Evolutionary conservation across 2,329 filamentous ascomycete species (phyloP).

Genomic region (Microthyrium microscopicum): DNA sequence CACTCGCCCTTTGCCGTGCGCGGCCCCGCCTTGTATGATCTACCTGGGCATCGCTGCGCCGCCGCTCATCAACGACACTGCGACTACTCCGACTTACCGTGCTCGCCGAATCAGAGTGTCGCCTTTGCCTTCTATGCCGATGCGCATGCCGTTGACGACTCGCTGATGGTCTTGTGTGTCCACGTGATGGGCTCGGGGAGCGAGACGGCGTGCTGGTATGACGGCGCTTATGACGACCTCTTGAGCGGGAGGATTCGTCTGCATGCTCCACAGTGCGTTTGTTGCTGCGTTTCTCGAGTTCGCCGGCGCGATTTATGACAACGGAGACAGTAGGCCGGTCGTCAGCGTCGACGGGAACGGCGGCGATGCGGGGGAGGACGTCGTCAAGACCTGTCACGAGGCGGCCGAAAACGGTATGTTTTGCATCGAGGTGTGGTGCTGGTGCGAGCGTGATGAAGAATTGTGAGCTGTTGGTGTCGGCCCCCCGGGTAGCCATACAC

Average conservation of each 20-base stretch:
- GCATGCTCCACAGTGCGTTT: constrained; percentile 4
- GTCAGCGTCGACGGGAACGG: constrained; percentile 20
- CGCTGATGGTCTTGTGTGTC: constrained; percentile 12
- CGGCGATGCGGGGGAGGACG: constrained; percentile 18
- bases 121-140: constrained; percentile 16
- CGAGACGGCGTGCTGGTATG: constrained; percentile 6
- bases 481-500: constrained; percentile 25
- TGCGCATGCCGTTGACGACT: constrained; percentile 15
- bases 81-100: constrained; percentile 12
- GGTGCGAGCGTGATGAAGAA: constrained; percentile 27
- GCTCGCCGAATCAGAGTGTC: constrained; percentile 12
- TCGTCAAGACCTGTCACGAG: constrained; percentile 22
- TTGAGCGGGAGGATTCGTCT: constrained; percentile 4
- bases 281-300: constrained; percentile 18
- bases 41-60: constrained; percentile 19
- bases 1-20: constrained; percentile 13
- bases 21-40: constrained; percentile 20
- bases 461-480: constrained; percentile 25
- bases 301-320: constrained; percentile 22
- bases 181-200: constrained; percentile 15
- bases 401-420: constrained; percentile 26
- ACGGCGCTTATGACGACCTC: constrained; percentile 9
- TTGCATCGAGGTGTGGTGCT: constrained; percentile 23
- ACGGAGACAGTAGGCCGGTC: constrained; percentile 21
- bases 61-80: constrained; percentile 13